phyloP scores from a whole-genome alignment of 768 basidiomycete species.

The Russula griseocarnosa region DNA sequence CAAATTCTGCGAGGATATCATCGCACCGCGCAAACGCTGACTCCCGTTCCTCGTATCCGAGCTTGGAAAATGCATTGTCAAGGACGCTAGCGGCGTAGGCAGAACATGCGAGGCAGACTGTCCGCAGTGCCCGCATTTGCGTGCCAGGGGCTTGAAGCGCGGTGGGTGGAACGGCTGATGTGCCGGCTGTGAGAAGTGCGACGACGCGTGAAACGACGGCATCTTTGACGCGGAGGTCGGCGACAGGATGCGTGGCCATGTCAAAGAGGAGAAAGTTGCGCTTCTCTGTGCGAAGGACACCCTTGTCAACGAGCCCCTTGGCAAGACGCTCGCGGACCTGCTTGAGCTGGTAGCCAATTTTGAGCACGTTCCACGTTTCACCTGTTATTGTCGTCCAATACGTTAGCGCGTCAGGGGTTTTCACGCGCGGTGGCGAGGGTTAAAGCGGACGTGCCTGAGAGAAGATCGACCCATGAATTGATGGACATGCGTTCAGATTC shows the following conservation, averaged over 20 bases:
- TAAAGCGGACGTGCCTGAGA: conserved; percentile 66
- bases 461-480: conserved; percentile 91
- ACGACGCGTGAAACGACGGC: conserved; percentile 72
- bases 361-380: conserved; percentile 99
- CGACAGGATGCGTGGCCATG: conserved; percentile 99
- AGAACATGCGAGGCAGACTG: conserved; percentile 83
- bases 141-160: conserved; percentile 76
- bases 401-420: neutral
- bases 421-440: neutral
- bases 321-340: conserved; percentile 97
- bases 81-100: conserved; percentile 94
- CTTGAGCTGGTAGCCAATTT: conserved; percentile 98
- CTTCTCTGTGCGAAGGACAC: conserved; percentile 97
- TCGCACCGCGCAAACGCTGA: conserved; percentile 90
- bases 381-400: conserved; percentile 45
- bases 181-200: conserved; percentile 75
- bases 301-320: conserved; percentile 97
- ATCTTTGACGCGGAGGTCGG: conserved; percentile 89
- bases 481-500: conserved; percentile 72
- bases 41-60: conserved; percentile 92
- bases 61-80: conserved; percentile 85
- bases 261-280: conserved; percentile 98
- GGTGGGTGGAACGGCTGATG: conserved; percentile 67
- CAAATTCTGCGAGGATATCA: conserved; percentile 89
- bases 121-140: conserved; percentile 74